Conservation (phyloP, 2,329 filamentous ascomycete genomes). For the Calonectria multiphialidica region DNA sequence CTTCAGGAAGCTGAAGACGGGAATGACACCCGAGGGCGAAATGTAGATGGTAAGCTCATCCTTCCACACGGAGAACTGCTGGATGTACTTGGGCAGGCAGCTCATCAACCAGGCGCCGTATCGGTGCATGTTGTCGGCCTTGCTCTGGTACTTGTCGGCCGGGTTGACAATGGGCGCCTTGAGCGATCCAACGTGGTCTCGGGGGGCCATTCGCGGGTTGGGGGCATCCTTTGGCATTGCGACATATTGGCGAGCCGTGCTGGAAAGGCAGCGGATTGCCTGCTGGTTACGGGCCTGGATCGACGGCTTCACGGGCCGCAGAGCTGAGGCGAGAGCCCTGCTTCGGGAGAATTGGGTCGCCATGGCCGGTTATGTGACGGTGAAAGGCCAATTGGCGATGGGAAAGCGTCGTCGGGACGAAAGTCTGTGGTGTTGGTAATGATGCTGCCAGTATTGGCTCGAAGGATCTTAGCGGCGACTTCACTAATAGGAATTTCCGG, state of each 20-base stretch:
- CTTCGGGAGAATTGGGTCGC: constrained; percentile 70
- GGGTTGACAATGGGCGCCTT: constrained; percentile 89
- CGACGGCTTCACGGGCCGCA: constrained; percentile 64
- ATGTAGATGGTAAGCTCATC: constrained; percentile 98
- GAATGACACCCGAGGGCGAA: constrained; percentile 86
- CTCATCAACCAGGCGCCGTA: constrained; percentile 98
- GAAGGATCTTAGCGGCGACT: constrained; percentile 38
- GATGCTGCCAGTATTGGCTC: constrained; percentile 44
- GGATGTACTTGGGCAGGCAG: constrained; percentile 96
- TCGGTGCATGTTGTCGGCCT: constrained; percentile 88
- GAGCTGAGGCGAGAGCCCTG: constrained; percentile 67
- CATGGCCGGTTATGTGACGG: constrained; percentile 60
- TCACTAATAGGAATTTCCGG: constrained; percentile 39
- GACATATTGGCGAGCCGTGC: constrained; percentile 62
- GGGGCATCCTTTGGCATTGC: constrained; percentile 70
- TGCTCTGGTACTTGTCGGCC: constrained; percentile 90
- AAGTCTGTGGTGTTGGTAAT: constrained; percentile 47
- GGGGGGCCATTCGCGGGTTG: constrained; percentile 76
- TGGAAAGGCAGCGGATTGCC: constrained; percentile 63
- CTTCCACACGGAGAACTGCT: constrained; percentile 99
- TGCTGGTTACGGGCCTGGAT: constrained; percentile 55
- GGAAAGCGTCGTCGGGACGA: constrained; percentile 41
- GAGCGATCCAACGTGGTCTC: constrained; percentile 71
- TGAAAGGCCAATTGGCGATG: constrained; percentile 60
- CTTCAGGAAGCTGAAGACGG: constrained; percentile 95